A percentile compares a stretch with the other conserved stretches of the same genome.
Evolutionary conservation across 129 eudicot genomes (phyloP).

Genomic region (Saussurea involucrata): DNA sequence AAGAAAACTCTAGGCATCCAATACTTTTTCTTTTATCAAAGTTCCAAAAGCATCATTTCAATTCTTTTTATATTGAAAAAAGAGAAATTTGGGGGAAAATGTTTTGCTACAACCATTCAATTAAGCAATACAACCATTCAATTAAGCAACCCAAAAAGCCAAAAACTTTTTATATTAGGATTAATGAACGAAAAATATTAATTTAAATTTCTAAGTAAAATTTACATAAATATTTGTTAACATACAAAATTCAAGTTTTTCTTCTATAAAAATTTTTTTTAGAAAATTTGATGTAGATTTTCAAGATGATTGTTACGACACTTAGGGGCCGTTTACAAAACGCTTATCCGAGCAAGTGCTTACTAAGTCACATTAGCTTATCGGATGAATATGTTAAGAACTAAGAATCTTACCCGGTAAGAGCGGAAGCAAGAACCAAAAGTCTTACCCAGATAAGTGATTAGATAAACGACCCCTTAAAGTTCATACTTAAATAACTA

Average conservation of each 20-base stretch:
- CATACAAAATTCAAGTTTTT: background rate
- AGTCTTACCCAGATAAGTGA: no score
- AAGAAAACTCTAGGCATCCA: background rate
- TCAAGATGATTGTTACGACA: background rate
- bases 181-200: background rate
- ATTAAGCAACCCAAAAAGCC: slow-evolving; percentile 25
- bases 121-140: slow-evolving; percentile 26
- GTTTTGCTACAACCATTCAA: slow-evolving; percentile 20
- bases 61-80: background rate
- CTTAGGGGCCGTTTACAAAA: no score
- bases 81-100: no score
- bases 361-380: no score
- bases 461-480: no score
- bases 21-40: background rate
- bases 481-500: no score
- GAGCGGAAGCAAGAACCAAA: no score
- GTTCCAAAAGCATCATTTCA: background rate
- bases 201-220: background rate
- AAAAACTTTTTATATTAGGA: background rate
- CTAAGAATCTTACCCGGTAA: no score
- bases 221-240: background rate
- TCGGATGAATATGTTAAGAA: no score
- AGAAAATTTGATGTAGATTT: no score
- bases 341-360: no score
- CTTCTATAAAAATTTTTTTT: background rate